Base-by-base conservation (phyloP, 2,329 filamentous ascomycete species). In the Penicillium sp. region DNA sequence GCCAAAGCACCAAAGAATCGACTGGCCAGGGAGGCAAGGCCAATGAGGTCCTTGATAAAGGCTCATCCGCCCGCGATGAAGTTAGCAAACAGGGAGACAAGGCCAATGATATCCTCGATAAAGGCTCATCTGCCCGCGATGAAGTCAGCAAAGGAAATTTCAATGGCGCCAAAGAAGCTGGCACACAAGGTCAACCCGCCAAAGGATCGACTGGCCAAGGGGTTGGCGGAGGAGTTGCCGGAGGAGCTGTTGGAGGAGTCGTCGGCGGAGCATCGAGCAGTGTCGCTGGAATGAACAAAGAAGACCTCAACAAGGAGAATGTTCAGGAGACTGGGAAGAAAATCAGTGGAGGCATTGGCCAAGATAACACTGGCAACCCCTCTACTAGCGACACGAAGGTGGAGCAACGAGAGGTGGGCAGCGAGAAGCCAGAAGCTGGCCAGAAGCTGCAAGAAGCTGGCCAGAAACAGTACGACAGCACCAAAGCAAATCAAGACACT, bases 121-220 rank as follows among this genome's bases (percentile, higher is more conserved):
- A 40, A 46, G 60, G 47, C 45, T 37, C 25, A 15, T 59, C 43
- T 17, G 6, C 25, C 43, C 43, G 25, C 17, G 25, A 29, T 31
- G 25, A 29, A 29, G 42, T 41, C 31, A 58, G 31, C 31, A 33
- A 13, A 21, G 64, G 54, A 46, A 57, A 67, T 19, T 56, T 54
- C 15, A 42, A 29, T 13, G 31, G 38, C 12, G 37, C 42, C 15
- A 59, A 64, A 17, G 58, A 62, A 13, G 47, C 37, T n/a, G 19
- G 57, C 6, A 55, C 49, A n/a, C 54, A 64, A 45, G 60, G 50
- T 37, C 56, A 61, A 43, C 52, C 51, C 3, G 47, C 52, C 12
- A 56, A 58, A 19, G 40, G 43, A 9, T 31, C 58, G 15, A 21
- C 37, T 2, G 40, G 49, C 15, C 29, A 66, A 19, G 57, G 46